Evolutionary conservation across 768 basidiomycete genomes (phyloP).

Genomic region (Mycena polygramma): DNA sequence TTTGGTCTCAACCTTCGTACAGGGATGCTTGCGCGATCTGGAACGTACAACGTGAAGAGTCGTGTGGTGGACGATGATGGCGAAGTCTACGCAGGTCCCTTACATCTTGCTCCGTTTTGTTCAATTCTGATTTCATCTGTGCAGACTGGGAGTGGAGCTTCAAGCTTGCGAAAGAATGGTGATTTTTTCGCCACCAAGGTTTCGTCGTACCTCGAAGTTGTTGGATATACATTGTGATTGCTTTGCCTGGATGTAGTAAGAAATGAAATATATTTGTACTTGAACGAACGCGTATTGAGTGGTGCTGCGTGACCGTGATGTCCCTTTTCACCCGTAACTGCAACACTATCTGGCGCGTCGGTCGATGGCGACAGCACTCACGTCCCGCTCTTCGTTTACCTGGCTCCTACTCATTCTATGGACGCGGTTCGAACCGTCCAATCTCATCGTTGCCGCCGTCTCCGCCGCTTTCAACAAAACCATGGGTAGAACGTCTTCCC

Average conservation of each 20-base stretch:
- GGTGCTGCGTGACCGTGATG: conserved; percentile 31
- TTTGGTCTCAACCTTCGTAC: conserved; percentile 56
- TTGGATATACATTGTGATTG: conserved; percentile 23
- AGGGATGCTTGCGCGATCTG: conserved; percentile 87
- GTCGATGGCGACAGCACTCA: conserved; percentile 19
- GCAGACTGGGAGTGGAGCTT: conserved; percentile 91
- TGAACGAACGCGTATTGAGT: not conserved
- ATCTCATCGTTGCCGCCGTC: conserved; percentile 21
- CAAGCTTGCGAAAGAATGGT: conserved; percentile 96
- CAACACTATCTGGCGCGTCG: conserved; percentile 19
- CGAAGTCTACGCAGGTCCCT: conserved; percentile 81
- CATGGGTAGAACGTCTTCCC: conserved; percentile 82
- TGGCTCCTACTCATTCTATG: not conserved
- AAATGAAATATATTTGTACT: conserved; percentile 27
- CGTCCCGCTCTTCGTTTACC: too few relatives aligned
- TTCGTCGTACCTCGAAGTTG: conserved; percentile 18
- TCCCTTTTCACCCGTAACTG: conserved; percentile 12
- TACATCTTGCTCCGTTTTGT: not conserved
- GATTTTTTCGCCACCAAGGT: conserved; percentile 27
- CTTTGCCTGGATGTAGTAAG: conserved; percentile 19
- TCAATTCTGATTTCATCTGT: not conserved
- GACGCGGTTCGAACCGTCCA: conserved; percentile 16
- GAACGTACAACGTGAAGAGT: conserved; percentile 82
- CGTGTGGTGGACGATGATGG: conserved; percentile 92
- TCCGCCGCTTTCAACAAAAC: conserved; percentile 33